Conservation (phyloP, 306 rosid species). For the Chamaecrista fasciculata region DNA sequence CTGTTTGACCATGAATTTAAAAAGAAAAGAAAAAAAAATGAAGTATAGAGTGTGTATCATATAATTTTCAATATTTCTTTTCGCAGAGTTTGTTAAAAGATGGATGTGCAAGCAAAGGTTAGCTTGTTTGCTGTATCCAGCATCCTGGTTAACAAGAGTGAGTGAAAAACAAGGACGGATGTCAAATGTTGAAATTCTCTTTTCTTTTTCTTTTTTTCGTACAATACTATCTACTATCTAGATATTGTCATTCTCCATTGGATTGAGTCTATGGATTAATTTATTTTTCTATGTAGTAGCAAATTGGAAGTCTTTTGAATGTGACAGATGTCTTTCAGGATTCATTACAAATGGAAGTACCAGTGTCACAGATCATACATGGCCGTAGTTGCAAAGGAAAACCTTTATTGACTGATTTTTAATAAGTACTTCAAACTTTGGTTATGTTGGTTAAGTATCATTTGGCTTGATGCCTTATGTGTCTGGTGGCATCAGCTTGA, state of each 20-base stretch:
- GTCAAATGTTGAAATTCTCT: background rate
- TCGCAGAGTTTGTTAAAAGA: background rate
- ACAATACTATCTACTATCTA: background rate
- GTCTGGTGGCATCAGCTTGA: background rate
- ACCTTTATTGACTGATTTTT: background rate
- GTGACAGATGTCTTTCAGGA: background rate
- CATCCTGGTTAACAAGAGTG: background rate
- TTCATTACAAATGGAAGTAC: background rate
- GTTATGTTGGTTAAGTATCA: background rate
- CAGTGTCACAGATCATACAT: background rate
- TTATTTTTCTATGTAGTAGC: background rate
- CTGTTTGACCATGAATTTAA: background rate
- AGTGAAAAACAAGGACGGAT: background rate
- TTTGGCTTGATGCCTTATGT: slow-evolving; percentile 2
- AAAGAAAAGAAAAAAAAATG: background rate
- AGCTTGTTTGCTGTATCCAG: background rate
- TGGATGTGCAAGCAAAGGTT: background rate
- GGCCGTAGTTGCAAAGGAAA: background rate
- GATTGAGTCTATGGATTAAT: background rate
- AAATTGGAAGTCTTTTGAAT: background rate
- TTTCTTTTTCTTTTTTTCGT: background rate
- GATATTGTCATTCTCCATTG: background rate
- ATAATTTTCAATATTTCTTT: background rate
- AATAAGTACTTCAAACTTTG: background rate
- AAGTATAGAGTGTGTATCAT: background rate